Base-by-base conservation (phyloP, 768 basidiomycete genomes). In the Trametes punicea region DNA sequence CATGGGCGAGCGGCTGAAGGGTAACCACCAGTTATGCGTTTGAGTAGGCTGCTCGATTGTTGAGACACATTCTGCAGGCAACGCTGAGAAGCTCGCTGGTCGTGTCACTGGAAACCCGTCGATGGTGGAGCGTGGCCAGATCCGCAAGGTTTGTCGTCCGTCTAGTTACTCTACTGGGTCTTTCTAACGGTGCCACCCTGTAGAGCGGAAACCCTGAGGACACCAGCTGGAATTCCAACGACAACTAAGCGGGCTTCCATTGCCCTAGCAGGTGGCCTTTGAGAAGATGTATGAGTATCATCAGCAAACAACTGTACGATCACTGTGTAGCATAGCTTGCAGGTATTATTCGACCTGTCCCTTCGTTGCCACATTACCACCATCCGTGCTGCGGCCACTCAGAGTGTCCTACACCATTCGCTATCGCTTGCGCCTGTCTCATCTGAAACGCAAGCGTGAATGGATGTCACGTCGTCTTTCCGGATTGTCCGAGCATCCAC, bases 1-100 rank as follows among this genome's bases (percentile, higher is more conserved):
- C 10, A 29, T 56, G 40, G 57, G 56, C 33, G 45, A 64, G 40
- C 45, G 55, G 6, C 21, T 61, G 20, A 64, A 56, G 47, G 62
- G 62, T 64, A 44, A 2, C 56, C 27, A 20, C 3, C 6, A 16
- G 15, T 8, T 4, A 23, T 13, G 30, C 36, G 13, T 10, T 27
- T 11, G 25, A 30, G 6, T 6, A 16, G 13, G 9, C 23, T 15
- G 38, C 6, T n/a, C 6, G n/a, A 18, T 29, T 31, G 29, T 15
- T 47, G 25, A 51, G 10, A 2, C 4, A 34, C 18, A 4, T 13
- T 8, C 23, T 9, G 3, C 31, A 58, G 57, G 46, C 30, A 57
- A 51, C n/a, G 56, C 46, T 16, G 56, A 57, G 56, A 57, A 57
- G 51, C 38, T 53, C 5, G 46, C 46, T n/a, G 57, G 51, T 10